phyloP scores from a whole-genome alignment of 768 basidiomycete genomes.

The Psilocybe subaeruginosa region DNA sequence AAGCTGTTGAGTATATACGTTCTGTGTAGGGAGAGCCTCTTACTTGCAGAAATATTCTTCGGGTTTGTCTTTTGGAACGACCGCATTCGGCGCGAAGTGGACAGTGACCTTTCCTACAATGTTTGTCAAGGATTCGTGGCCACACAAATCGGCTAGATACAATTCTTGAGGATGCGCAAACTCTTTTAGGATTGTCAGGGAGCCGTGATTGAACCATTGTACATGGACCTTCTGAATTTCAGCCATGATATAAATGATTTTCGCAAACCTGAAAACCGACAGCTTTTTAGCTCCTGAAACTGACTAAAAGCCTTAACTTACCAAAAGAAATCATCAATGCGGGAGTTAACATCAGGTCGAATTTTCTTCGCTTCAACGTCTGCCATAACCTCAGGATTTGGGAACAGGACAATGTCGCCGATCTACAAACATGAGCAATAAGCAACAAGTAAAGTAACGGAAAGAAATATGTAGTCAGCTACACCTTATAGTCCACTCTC shows the following conservation, averaged over 20 bases:
- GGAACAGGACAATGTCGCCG: constrained; percentile 65
- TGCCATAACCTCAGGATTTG: constrained; percentile 32
- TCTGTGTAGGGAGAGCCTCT: constrained; percentile 10
- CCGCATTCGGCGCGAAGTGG: constrained; percentile 29
- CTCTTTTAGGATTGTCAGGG: constrained; percentile 61
- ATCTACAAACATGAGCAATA: constrained; percentile 37
- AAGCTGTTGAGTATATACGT: neutral
- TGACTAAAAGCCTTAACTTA: constrained; percentile 23
- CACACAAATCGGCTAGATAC: constrained; percentile 62
- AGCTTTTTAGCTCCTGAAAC: neutral
- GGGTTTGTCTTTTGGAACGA: constrained; percentile 27
- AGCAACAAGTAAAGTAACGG: neutral
- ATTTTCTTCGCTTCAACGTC: constrained; percentile 17
- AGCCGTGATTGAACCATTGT: constrained; percentile 77
- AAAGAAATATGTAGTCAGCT: constrained; percentile 32
- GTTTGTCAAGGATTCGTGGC: constrained; percentile 35
- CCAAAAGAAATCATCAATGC: constrained; percentile 69
- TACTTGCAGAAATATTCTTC: constrained; percentile 65
- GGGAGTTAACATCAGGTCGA: constrained; percentile 36
- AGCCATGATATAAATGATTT: constrained; percentile 56
- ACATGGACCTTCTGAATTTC: constrained; percentile 54
- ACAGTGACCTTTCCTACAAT: constrained; percentile 55
- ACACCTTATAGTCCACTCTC: constrained; percentile 43
- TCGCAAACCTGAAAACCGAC: constrained; percentile 61
- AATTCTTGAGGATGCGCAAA: constrained; percentile 67